phyloP scores from a whole-genome alignment of 352 stramenopile genomes.

The Globisporangium abappressorium region DNA sequence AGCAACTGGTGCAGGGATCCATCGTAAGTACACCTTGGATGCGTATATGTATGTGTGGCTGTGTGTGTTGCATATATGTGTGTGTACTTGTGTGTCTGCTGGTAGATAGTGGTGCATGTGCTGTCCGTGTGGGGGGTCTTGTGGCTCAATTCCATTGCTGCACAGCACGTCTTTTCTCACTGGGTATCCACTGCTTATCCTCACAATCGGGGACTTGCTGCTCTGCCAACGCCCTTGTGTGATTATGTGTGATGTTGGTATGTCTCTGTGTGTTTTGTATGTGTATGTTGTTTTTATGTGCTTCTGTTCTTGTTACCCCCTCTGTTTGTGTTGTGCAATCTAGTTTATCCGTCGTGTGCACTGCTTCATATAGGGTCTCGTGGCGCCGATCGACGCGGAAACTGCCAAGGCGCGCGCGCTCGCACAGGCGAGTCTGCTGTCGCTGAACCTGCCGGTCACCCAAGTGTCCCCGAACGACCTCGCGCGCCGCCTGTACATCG shows the following conservation, averaged over 20 bases:
- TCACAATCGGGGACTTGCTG: conserved; percentile 8
- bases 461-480: conserved; percentile 60
- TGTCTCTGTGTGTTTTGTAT: conserved; percentile 14
- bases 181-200: not conserved
- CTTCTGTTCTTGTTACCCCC: conserved; percentile 8
- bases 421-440: conserved; percentile 67
- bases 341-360: conserved; percentile 44
- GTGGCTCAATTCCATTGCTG: not conserved
- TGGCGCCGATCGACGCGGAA: conserved; percentile 46
- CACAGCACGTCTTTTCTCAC: conserved; percentile 12
- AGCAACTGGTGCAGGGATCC: conserved; percentile 24
- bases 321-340: conserved; percentile 12
- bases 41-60: not conserved
- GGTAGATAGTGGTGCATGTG: not conserved
- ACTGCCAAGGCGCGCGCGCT: conserved; percentile 55
- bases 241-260: conserved; percentile 17
- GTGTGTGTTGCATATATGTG: not conserved
- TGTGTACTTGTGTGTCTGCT: not conserved
- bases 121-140: not conserved
- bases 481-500: conserved; percentile 70
- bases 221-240: conserved; percentile 7
- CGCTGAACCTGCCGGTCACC: conserved; percentile 45
- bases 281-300: conserved; percentile 16
- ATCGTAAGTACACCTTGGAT: conserved; percentile 6
- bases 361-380: conserved; percentile 38